Evolutionary conservation across 202 grass and related monocot genomes (phyloP).

Genomic region (Eragrostis tef): DNA sequence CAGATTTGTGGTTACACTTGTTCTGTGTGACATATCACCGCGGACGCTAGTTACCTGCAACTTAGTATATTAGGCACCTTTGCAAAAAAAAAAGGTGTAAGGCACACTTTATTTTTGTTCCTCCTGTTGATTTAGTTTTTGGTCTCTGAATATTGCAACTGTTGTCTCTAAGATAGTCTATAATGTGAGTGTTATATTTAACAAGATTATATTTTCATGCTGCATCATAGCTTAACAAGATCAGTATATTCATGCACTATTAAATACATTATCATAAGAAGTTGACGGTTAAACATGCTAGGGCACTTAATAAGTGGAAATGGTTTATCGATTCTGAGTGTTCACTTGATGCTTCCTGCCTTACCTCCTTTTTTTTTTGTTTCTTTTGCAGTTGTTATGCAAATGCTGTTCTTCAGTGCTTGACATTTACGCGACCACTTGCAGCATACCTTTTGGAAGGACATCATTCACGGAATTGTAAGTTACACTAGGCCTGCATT

Average conservation of each 20-base stretch:
- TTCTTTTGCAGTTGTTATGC: conserved; percentile 85
- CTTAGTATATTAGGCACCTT: neutral
- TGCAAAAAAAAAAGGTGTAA: neutral
- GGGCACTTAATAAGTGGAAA: conserved; percentile 24
- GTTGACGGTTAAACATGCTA: conserved; percentile 13
- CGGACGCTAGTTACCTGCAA: neutral
- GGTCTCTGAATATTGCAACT: too few relatives aligned
- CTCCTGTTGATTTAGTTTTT: conserved; percentile 6
- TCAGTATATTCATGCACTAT: conserved; percentile 6
- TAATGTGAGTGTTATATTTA: neutral
- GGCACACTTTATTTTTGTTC: neutral
- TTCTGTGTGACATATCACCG: neutral
- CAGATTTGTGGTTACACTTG: neutral
- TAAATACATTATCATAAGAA: conserved; percentile 14
- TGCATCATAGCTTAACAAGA: neutral
- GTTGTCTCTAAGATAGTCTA: neutral
- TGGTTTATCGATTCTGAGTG: conserved; percentile 36
- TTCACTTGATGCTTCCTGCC: conserved; percentile 34
- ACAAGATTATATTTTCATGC: neutral
- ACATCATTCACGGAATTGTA: conserved; percentile 86
- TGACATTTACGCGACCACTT: conserved; percentile 90
- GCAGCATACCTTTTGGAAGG: conserved; percentile 76
- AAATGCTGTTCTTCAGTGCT: conserved; percentile 91
- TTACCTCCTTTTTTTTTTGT: conserved; percentile 34
- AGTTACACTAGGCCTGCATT: conserved; percentile 32